These are phyloP conservation scores for Yamadazyma blattariae DNA, from an alignment of 1,139 yeast species.

Conservation along the genomic window DNA sequence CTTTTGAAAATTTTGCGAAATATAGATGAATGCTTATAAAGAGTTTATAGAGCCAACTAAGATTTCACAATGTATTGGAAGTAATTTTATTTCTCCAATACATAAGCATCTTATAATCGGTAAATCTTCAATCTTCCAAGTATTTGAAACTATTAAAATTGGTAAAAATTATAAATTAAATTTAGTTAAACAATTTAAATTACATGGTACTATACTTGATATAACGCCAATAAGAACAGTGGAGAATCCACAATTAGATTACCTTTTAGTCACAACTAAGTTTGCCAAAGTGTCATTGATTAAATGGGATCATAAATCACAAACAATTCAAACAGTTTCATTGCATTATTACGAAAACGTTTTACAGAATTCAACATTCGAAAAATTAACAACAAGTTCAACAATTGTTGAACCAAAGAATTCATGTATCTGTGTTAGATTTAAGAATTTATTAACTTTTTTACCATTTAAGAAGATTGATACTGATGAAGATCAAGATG, in stretches of 20 bases:
- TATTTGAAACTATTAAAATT: constrained; percentile 47
- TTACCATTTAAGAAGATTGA: constrained; percentile 59
- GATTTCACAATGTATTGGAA: constrained; percentile 60
- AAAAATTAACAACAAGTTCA: constrained; percentile 43
- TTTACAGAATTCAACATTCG: constrained; percentile 50
- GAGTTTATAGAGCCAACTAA: constrained; percentile 79
- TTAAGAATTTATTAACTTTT: constrained; percentile 70
- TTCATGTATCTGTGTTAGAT: constrained; percentile 62
- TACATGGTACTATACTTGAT: constrained; percentile 69
- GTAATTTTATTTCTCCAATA: constrained; percentile 55
- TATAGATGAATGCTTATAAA: constrained; percentile 88
- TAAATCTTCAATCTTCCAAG: constrained; percentile 69
- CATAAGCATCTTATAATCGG: constrained; percentile 62
- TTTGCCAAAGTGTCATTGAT: constrained; percentile 76
- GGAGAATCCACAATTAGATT: constrained; percentile 53
- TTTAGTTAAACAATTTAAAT: constrained; percentile 61
- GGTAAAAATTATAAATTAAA: constrained; percentile 38
- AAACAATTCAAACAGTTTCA: constrained; percentile 65
- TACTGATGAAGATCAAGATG: constrained; percentile 42
- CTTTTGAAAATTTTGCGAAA: constrained; percentile 6
- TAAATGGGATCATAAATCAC: constrained; percentile 59
- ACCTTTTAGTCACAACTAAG: constrained; percentile 65
- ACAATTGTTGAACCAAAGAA: constrained; percentile 65
- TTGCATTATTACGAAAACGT: constrained; percentile 84
- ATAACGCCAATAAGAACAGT: constrained; percentile 51